Evolutionary conservation across 2,329 filamentous ascomycete species (phyloP).

Genomic region (Nothopassalora personata): DNA sequence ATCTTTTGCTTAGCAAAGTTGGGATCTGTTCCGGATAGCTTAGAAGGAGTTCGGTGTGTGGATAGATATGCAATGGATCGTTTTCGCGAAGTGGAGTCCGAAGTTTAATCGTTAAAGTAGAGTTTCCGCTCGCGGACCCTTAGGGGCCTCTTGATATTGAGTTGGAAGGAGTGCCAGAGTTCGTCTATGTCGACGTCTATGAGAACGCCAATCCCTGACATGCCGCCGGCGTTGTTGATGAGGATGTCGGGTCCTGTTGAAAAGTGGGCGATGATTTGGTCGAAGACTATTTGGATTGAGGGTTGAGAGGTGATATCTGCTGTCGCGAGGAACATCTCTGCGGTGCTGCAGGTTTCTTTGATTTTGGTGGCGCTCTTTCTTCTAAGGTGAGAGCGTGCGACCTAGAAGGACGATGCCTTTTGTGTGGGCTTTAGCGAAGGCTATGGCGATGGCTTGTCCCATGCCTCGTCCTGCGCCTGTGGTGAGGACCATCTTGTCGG

Average conservation of each 20-base stretch:
- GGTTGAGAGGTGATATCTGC: slow-evolving; percentile 13
- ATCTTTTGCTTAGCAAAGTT: too few species aligned
- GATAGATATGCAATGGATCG: too few species aligned
- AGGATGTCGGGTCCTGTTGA: slow-evolving; percentile 11
- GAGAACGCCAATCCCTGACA: slow-evolving; percentile 5
- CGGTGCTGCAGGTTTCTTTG: neutral
- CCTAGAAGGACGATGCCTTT: slow-evolving; percentile 17
- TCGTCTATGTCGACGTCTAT: slow-evolving; percentile 11
- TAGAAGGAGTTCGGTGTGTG: too few species aligned
- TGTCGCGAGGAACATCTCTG: slow-evolving; percentile 10
- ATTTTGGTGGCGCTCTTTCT: slow-evolving; percentile 9
- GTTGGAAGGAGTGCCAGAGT: slow-evolving; percentile 7
- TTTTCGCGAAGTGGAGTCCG: too few species aligned
- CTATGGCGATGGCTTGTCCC: slow-evolving; percentile 16
- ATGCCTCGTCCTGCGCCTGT: slow-evolving; percentile 19
- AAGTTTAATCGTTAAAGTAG: too few species aligned
- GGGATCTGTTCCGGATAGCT: too few species aligned
- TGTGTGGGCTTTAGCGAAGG: slow-evolving; percentile 16
- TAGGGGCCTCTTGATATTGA: slow-evolving; percentile 12
- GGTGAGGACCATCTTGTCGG: slow-evolving; percentile 36
- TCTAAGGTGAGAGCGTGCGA: slow-evolving; percentile 12
- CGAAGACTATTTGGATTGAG: slow-evolving; percentile 6
- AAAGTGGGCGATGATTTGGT: slow-evolving; percentile 2
- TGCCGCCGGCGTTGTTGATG: slow-evolving; percentile 14
- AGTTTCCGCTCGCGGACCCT: too few species aligned